These are phyloP conservation scores for Fusarium duplospermum DNA, from an alignment of 2,329 filamentous ascomycete species.

Conservation along the genomic window DNA sequence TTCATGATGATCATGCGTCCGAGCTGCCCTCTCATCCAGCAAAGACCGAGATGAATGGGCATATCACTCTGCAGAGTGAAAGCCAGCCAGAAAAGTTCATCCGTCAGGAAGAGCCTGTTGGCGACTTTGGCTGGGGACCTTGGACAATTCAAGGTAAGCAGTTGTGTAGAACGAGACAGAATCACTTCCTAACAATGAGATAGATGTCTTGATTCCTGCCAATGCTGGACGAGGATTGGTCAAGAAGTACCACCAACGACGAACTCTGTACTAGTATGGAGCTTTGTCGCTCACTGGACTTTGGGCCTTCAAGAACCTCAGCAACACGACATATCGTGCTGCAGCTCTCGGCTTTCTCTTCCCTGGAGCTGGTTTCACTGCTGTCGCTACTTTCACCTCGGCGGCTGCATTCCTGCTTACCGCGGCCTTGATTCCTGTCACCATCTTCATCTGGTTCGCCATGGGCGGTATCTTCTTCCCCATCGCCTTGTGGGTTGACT, in stretches of 20 bases:
- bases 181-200: not conserved
- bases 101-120: conserved; percentile 9
- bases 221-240: conserved; percentile 12
- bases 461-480: conserved; percentile 27
- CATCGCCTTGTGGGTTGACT: conserved; percentile 13
- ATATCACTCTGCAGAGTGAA: not conserved
- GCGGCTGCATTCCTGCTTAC: conserved; percentile 4
- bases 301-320: conserved; percentile 12
- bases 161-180: too few species aligned
- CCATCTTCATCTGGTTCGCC: conserved; percentile 23
- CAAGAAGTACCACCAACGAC: conserved; percentile 19
- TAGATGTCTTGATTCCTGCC: conserved; percentile 18
- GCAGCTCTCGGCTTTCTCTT: conserved; percentile 20
- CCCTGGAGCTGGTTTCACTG: conserved; percentile 24
- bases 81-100: not conserved
- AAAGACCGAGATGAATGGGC: not conserved
- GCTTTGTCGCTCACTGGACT: conserved; percentile 3
- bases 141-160: conserved; percentile 17
- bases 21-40: not conserved
- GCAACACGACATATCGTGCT: conserved; percentile 2
- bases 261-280: conserved; percentile 13
- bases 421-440: conserved; percentile 8
- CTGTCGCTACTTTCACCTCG: conserved; percentile 9
- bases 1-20: not conserved
- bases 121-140: conserved; percentile 22